Conservation (phyloP, 2,329 filamentous ascomycete species). For the Whalleya microplaca region DNA sequence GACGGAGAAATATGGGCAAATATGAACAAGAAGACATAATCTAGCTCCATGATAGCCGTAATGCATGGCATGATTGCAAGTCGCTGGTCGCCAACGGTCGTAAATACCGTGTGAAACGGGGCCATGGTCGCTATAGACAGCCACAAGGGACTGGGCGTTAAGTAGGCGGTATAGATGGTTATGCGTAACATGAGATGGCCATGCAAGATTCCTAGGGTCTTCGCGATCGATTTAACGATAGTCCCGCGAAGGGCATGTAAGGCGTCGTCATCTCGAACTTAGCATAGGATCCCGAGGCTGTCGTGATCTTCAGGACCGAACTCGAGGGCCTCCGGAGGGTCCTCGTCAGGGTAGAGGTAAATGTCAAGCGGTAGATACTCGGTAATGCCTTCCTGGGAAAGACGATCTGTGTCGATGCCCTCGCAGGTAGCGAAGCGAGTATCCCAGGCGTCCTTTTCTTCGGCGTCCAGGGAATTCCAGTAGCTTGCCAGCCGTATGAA, state of each 20-base stretch:
- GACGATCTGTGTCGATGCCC: conserved; percentile 12
- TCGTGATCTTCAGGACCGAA: conserved; percentile 28
- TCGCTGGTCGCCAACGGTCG: no score
- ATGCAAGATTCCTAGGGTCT: no score
- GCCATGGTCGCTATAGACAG: background rate
- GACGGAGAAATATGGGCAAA: background rate
- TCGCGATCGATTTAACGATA: no score
- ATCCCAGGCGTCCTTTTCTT: conserved; percentile 23
- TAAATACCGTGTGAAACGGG: no score
- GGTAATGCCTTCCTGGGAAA: conserved; percentile 22
- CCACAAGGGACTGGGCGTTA: no score
- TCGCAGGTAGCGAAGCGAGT: conserved; percentile 26
- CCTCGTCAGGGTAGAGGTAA: conserved; percentile 26
- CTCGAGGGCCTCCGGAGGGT: conserved; percentile 36
- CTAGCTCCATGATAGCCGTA: background rate
- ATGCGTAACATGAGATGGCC: no score
- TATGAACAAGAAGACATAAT: background rate
- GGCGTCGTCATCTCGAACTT: background rate
- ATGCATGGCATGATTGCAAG: no score
- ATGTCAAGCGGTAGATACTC: conserved; percentile 27
- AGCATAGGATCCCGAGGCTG: conserved; percentile 10
- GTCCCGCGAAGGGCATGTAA: background rate
- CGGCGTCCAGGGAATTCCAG: conserved; percentile 27
- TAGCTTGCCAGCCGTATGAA: conserved; percentile 25
- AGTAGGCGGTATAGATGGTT: no score